Evolutionary conservation across 306 rosid genomes (phyloP).

Genomic region (Casuarina equisetifolia): DNA sequence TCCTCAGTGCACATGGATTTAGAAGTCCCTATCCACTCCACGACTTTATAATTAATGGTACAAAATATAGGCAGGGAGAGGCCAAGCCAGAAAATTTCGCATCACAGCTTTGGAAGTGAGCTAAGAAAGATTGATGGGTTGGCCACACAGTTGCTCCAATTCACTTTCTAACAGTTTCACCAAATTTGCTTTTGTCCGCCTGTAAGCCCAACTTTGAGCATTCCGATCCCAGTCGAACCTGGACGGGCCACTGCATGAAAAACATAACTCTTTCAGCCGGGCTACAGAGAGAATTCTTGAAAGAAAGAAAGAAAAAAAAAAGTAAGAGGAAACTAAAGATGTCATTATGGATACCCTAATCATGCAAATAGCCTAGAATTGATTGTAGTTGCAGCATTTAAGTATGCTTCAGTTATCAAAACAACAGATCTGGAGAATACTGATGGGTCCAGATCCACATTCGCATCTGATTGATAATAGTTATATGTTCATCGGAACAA

Average conservation of each 20-base stretch:
- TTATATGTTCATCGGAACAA: neutral
- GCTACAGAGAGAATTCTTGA: neutral
- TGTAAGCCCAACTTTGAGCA: slow-evolving; percentile 69
- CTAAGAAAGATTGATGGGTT: slow-evolving; percentile 62
- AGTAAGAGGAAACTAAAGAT: neutral
- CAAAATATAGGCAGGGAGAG: neutral
- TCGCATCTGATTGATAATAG: neutral
- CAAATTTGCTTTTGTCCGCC: slow-evolving; percentile 68
- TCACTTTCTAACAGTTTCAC: slow-evolving; percentile 56
- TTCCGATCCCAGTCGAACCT: slow-evolving; percentile 86
- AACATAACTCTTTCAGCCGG: slow-evolving; percentile 3
- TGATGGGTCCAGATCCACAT: neutral
- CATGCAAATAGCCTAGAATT: neutral
- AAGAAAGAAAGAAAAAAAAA: neutral
- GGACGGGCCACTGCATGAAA: slow-evolving; percentile 74
- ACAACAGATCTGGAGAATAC: neutral
- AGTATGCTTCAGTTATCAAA: slow-evolving; percentile 4
- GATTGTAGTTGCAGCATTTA: neutral
- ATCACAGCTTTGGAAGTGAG: slow-evolving; percentile 7
- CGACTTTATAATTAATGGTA: neutral
- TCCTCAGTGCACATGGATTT: neutral
- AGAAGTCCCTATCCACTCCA: neutral
- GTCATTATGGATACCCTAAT: neutral
- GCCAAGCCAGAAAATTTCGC: neutral
- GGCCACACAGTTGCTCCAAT: slow-evolving; percentile 69